Evolutionary conservation across 257 asterid species (phyloP).

Genomic region (Sherardia arvensis): DNA sequence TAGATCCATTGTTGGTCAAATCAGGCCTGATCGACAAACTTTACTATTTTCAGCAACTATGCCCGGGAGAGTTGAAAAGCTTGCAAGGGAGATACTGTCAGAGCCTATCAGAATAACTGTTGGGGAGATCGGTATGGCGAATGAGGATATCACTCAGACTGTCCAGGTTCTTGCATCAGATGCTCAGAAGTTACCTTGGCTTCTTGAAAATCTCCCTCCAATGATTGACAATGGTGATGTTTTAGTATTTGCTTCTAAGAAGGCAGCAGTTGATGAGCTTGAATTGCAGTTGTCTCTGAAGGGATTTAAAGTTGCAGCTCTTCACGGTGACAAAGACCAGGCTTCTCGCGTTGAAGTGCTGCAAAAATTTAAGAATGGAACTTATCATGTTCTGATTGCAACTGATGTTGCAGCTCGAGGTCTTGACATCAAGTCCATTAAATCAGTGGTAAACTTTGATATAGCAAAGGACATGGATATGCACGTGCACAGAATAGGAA

Average conservation of each 20-base stretch:
- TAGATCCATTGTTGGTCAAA: constrained; percentile 92
- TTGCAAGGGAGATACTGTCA: constrained; percentile 87
- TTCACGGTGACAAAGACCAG: constrained; percentile 98
- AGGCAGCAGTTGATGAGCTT: constrained; percentile 80
- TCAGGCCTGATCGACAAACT: constrained; percentile 95
- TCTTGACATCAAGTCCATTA: constrained; percentile 94
- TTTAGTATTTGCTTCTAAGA: constrained; percentile 88
- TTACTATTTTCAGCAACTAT: constrained; percentile 95
- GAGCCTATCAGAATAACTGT: constrained; percentile 94
- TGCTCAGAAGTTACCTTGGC: constrained; percentile 83
- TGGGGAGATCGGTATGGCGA: constrained; percentile 97
- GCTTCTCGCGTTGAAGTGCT: constrained; percentile 86
- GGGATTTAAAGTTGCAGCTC: constrained; percentile 86
- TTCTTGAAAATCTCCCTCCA: constrained; percentile 80
- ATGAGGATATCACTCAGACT: constrained; percentile 89
- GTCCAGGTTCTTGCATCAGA: constrained; percentile 78
- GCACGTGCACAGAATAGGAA: constrained; percentile 98
- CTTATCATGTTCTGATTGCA: constrained; percentile 86
- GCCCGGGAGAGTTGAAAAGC: constrained; percentile 94
- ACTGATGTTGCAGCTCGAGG: constrained; percentile 99
- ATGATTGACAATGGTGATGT: constrained; percentile 92
- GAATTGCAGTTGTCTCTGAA: constrained; percentile 61
- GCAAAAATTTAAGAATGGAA: constrained; percentile 87
- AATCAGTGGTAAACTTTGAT: constrained; percentile 91
- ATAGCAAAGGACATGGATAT: constrained; percentile 97